Conservation (phyloP, 495 filamentous ascomycete genomes). For the Neurospora tetrasperma region DNA sequence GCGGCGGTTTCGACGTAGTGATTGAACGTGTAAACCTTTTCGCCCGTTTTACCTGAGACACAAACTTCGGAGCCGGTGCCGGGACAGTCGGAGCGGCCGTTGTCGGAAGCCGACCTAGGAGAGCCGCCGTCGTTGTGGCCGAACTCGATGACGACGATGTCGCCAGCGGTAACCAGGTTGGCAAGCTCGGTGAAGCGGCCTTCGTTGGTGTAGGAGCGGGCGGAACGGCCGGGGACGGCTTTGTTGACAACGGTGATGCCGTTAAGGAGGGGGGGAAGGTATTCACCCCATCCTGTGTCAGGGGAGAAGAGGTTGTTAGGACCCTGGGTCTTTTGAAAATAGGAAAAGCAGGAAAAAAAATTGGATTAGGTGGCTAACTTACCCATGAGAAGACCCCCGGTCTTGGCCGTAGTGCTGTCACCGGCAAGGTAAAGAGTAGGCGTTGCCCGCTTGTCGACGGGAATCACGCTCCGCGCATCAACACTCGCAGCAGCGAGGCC, state of each 20-base stretch:
- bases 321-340: background rate
- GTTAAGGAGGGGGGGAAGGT: constrained; percentile 38
- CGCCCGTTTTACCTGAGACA: constrained; percentile 35
- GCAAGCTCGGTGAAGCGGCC: constrained; percentile 48
- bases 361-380: background rate
- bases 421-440: constrained; percentile 43
- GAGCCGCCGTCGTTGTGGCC: constrained; percentile 59
- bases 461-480: background rate
- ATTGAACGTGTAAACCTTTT: constrained; percentile 46
- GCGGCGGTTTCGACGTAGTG: constrained; percentile 32
- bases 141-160: constrained; percentile 53
- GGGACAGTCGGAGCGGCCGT: constrained; percentile 49
- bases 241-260: constrained; percentile 41
- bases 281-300: constrained; percentile 46
- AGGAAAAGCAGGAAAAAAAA: background rate
- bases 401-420: constrained; percentile 47
- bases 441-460: constrained; percentile 7
- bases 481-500: background rate
- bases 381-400: constrained; percentile 9
- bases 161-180: constrained; percentile 34
- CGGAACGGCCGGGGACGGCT: constrained; percentile 48
- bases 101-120: constrained; percentile 41
- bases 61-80: constrained; percentile 47
- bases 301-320: constrained; percentile 14
- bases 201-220: constrained; percentile 51